Base-by-base conservation (phyloP, 2,329 filamentous ascomycete species). In the Clonostachys rhizophaga region DNA sequence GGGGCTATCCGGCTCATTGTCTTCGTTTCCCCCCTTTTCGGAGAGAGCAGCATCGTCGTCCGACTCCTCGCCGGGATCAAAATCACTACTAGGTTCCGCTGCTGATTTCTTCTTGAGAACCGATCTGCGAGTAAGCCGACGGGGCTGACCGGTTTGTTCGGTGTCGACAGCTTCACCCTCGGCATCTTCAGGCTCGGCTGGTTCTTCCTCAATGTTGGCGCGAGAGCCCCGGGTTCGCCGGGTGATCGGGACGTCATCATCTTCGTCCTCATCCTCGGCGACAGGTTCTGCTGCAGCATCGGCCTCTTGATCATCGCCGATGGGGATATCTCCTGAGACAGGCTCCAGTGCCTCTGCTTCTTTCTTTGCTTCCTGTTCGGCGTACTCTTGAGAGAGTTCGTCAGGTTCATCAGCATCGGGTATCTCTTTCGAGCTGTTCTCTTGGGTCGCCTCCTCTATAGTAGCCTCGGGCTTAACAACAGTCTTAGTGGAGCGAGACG, bases 31-130 rank as follows among this genome's bases (percentile, higher is more conserved):
- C 39, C 70, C 63, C 42, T 67, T 66, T 12, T 66, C 68, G 6
- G 56, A 70, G 2, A 72, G 76, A 30, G 65, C 68, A 11, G 71
- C 74, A 9, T 74, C 77, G 20, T 81, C 79, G 6, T 74, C 79
- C 1, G 78, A 81, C 46, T 81, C 79, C 20, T 81, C 76, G 13
- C 70, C 76, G 16, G 79, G 79, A 47, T 83, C 79, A 54, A 83
- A 83, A 52, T 83, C 79, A 54, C 79, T 83, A 45, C 78, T 82
- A 6, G 71, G 74, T 49, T 83, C 79, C 47, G 78, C 71, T 3
- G 67, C 57, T 7, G 71, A 72, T 52, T 71, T 70, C 40, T 71
- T 73, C 44, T 61, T 55, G 2, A 30, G 24, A 11, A 66, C 67
- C 13, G 66, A 69, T 47, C 69, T 72, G 46, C 69, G 72, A 12